Evolutionary conservation across 305 asterid genomes (phyloP), one percentile per base, ranked within the genome.

Genomic region (Fraxinus baroniana): DNA sequence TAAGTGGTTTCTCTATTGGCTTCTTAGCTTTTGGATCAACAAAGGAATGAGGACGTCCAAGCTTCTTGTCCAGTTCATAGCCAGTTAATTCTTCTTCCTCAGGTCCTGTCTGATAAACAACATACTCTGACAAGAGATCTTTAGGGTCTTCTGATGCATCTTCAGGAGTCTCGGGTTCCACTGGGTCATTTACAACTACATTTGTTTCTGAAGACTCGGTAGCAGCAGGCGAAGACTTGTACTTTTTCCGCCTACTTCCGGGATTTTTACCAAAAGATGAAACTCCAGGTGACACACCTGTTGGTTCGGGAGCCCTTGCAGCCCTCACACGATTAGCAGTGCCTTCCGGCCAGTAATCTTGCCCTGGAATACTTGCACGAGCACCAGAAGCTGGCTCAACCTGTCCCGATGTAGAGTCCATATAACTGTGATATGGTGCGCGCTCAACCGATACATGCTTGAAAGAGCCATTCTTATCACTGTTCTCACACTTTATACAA

Each of bases 311-410:
- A 76, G 97, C 98, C 80, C 90, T 86, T 73, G 97, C 99, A 10
- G 98, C 95, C 78, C 95, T 86, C 26, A 94, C 98, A 76, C 90
- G 91, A 82, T 90, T 89, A 8, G 92, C 89, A 18, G 99, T 95
- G 75, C 99, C 98, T 88, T 95, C 99, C n/a, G 99, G 98, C 98
- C 97, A 95, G 85, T 89, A 92, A 64, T 94, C 98, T 78, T 89
- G 91, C 20, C 94, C 90, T 1, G 98, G 99, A 83, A 95, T 95
- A 84, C 93, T 89, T 71, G 98, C 98, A 71, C 98, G 98, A 62
- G 98, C 99, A 36, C 99, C 99, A 78, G 99, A 94, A 80, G 98
- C 98, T 5, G 99, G 98, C 87, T 95, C 99, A 10, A 95, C 84
- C 87, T 93, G 93, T 26, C 99, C 99, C 9, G 99, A 95, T 0